Base-by-base conservation (phyloP, 257 asterid species). In the Capsicum pubescens region DNA sequence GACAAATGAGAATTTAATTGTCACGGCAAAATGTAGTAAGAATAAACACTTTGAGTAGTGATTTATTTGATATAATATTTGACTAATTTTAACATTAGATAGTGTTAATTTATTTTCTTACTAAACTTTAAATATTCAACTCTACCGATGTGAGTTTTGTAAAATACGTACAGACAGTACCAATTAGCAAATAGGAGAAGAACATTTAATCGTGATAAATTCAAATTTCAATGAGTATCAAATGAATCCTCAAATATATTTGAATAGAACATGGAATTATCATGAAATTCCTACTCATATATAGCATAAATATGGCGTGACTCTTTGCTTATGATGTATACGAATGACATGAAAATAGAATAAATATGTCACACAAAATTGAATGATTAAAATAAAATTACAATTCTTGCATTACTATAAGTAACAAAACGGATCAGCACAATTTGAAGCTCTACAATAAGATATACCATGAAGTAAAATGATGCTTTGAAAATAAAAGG, bases 271-370 rank as follows among this genome's bases (percentile, higher is more conserved):
- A 52, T 54, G 50, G 6, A 52, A 77, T 77, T 32, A 54, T 26
- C 82, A 54, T 77, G 64, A 77, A 32, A 77, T 32, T 77, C 50
- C 64, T 77, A 54, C 32, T 32, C 64, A 32, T 54, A 54, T 32
- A 52, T 54, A 77, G 26, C 82, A 54, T 77, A 32, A 77, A 54
- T 14, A 6, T 54, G 14, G 32, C 15, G 26, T 77, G 82, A 54
- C 32, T 52, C 50, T 2, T 69, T 14, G 2, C 10, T 36, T 67
- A 6, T 0, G 4, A 35, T 66, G 1, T 21, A 21, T 21, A 9
- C 16, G 5, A 26, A 11, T 5, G 71, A 32, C 71, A 59, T 69
- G 8, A 69, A 69, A 69, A 39, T 39, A 39, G 8, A 69, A 39
- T 36, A 69, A 46, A 69, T 69, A 8, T 1, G 9, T 39, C 8